These are phyloP conservation scores for Paramarasmius palmivorus DNA, from an alignment of 1,284 basidiomycete species.

Conservation along the genomic window DNA sequence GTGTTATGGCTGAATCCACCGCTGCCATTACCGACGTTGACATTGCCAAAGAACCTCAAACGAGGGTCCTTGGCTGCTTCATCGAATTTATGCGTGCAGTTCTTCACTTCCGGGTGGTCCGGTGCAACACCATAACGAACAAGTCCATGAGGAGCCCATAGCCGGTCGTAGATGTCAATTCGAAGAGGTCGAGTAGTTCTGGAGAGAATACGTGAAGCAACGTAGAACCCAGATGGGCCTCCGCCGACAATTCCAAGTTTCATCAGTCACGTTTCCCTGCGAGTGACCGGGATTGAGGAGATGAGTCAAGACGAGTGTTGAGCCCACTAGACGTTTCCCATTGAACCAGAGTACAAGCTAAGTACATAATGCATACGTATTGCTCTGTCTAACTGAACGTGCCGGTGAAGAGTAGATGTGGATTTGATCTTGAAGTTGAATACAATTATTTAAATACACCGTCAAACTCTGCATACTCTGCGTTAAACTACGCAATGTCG, in stretches of 20 bases:
- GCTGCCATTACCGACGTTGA: slow-evolving; percentile 61
- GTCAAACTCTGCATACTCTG: too few species aligned
- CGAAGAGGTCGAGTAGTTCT: slow-evolving; percentile 51
- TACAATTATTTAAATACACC: too few species aligned
- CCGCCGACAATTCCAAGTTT: slow-evolving; percentile 86
- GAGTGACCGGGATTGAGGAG: too few species aligned
- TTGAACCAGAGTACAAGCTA: too few species aligned
- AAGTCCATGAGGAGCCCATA: slow-evolving; percentile 94
- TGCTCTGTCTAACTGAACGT: too few species aligned
- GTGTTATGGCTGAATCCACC: slow-evolving; percentile 43
- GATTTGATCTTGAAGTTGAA: too few species aligned
- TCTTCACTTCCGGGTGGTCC: slow-evolving; percentile 99
- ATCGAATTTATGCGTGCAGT: slow-evolving; percentile 96
- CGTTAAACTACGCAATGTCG: too few species aligned
- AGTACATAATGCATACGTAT: too few species aligned
- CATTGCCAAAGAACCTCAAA: slow-evolving; percentile 91
- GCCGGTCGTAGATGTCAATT: slow-evolving; percentile 90
- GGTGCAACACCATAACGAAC: slow-evolving; percentile 97
- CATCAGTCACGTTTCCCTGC: slow-evolving; percentile 23
- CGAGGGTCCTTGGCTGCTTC: slow-evolving; percentile 71
- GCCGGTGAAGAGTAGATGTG: too few species aligned
- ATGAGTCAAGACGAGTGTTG: too few species aligned
- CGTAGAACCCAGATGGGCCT: slow-evolving; percentile 95
- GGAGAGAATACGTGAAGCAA: slow-evolving; percentile 76
- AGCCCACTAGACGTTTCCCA: too few species aligned